A percentile compares a stretch with the other conserved stretches of the same genome.
Evolutionary conservation across 2,329 filamentous ascomycete genomes (phyloP).

Genomic region (Trichoderma sp.): DNA sequence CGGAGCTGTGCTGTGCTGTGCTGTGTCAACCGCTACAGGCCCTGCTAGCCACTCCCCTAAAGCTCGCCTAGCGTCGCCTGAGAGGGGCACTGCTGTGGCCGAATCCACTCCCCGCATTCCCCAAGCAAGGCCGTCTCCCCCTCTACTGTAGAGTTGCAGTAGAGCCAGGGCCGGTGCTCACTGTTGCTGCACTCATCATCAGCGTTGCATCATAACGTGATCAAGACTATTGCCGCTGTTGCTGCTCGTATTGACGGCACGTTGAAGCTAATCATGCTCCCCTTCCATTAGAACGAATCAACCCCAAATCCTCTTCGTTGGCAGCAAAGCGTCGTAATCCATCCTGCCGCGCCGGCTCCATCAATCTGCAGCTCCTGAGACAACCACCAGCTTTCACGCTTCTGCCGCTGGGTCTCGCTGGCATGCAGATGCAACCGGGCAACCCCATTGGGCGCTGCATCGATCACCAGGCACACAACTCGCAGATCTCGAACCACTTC

Average conservation of each 20-base stretch:
- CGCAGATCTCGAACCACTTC: conserved; percentile 1
- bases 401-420: neutral
- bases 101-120: conserved; percentile 17
- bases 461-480: conserved; percentile 14
- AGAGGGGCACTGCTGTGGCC: conserved; percentile 1
- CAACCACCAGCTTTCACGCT: neutral
- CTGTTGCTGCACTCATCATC: neutral
- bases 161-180: neutral
- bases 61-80: neutral
- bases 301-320: neutral
- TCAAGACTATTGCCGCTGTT: neutral
- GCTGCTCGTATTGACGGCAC: neutral
- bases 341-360: conserved; percentile 2
- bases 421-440: conserved; percentile 9
- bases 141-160: neutral
- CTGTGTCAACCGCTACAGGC: neutral
- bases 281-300: neutral
- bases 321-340: neutral
- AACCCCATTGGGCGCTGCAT: conserved; percentile 9
- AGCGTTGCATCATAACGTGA: conserved; percentile 19
- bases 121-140: neutral
- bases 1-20: neutral
- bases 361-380: conserved; percentile 3
- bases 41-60: neutral
- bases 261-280: neutral